Evolutionary conservation across 129 eudicot species (phyloP), one percentile per base, ranked within the genome.

Genomic region (Gnaphalium uliginosum): DNA sequence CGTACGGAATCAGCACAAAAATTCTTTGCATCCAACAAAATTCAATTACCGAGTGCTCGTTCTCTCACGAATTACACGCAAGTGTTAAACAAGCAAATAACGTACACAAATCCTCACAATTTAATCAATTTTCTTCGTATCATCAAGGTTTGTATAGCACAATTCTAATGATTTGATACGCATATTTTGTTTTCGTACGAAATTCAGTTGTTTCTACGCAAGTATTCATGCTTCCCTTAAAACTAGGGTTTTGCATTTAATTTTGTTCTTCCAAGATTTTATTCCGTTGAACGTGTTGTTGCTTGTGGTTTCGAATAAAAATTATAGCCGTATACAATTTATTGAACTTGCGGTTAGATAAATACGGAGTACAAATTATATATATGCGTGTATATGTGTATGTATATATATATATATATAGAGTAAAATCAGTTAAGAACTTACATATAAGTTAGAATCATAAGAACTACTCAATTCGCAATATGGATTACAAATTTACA

Each of bases 161-260:
- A 24, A 60, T 48, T 30, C 46, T 23, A 25, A 43, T 21, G 41
- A 62, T 48, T 50, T 71, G 17, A 61, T 71, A 69, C 51, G 9
- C 22, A 30, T 35, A 4, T 13, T 2, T 13, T 26, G 62, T 58
- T 58, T 39, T 39, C 46, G 13, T 39, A 39, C 14, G 46, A 56
- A 66, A 56, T 18, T 14, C 37, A 64, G 39, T 51, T 50, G 4
- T 13, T 27, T 30, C 48, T 18, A 78, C 71, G 66, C 29, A 78
- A 30, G 17, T 77, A 57, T 58, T 18, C 37, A 8, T 76, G 74
- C 24, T 68, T 77, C 27, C 13, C 51, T 23, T 35, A 51, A 72
- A 62, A 0, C 67, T 79, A 79, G 82, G 82, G 82, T 71, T 79
- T 78, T 63, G 30, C 18, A 71, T 32, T 61, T 39, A 2, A 41